Evolutionary conservation across 2,329 filamentous ascomycete genomes (phyloP), one percentile per base, ranked within the genome.

Genomic region (Ophiostoma angusticollis): DNA sequence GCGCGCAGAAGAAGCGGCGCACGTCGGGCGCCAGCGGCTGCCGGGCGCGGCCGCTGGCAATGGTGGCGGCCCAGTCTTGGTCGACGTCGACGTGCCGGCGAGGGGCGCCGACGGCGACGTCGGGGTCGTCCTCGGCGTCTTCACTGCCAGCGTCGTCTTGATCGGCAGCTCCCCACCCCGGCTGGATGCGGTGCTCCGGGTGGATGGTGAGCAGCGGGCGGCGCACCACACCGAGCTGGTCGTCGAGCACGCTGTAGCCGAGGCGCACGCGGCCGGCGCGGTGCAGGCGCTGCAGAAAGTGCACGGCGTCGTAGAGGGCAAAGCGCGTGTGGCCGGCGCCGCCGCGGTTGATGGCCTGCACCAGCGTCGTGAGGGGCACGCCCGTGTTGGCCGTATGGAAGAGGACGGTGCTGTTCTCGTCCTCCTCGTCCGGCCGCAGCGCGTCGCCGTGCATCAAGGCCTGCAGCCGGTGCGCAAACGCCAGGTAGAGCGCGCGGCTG

Each of bases 401-500:
- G 9, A 59, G 43, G 4, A 46, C 45, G 4, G 40, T 23, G 2
- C 48, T 46, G 27, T 51, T 48, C 12, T 36, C 42, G 29, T 60
- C n/a, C n/a, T n/a, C n/a, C n/a, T n/a, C n/a, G n/a, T n/a, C n/a
- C n/a, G n/a, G n/a, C n/a, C n/a, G n/a, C n/a, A n/a, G n/a, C n/a
- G n/a, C n/a, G n/a, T n/a, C n/a, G n/a, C n/a, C 54, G 27, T 57
- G 50, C 32, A 62, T 46, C 13, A 59, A 35, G 34, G 47, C 48
- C 46, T 54, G 47, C 33, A 62, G 44, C 12, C 57, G 49, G 11
- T 43, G 45, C 3, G 52, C 51, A 43, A 62, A 62, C 16, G 53
- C 48, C 12, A 48, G 47, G 39, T 55, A 59, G 19, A 58, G 44
- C 14, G 46, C 39, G 13, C 50, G 50, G 31, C 51, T 49, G 9